Evolutionary conservation across 148 eudicot genomes (phyloP), one percentile per base, ranked within the genome.

Genomic region (Vaccinium macrocarpon): DNA sequence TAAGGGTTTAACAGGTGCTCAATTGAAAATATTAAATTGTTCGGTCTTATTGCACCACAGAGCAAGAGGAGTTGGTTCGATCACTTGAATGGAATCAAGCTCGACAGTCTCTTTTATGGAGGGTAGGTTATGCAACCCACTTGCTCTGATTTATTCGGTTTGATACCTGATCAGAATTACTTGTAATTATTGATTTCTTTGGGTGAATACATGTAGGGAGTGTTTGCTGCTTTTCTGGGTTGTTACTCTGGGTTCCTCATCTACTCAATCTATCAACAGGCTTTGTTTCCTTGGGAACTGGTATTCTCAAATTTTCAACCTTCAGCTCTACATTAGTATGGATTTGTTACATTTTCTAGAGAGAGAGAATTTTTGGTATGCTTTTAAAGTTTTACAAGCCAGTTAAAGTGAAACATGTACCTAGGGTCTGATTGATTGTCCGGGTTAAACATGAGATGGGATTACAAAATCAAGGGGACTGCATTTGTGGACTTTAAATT

Each of bases 61-160:
- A 96, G 82, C 99, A 96, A 82, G 99, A 96, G 83, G 97, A 96
- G 74, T 59, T 96, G 82, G 94, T 96, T 62, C 92, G 97, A 85
- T 93, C 97, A 52, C 66, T 93, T n/a, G 98, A 96, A 81, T 86
- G 66, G 76, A 82, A 78, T 57, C 93, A 89, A 82, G 91, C 93
- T 80, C 92, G 90, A 14, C 98, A 93, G 51, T 93, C 95, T 86
- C 91, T 86, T 50, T 59, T 89, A 32, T 96, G 98, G 98, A 94
- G 94, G 91, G 99, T 96, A 92, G 23, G 57, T 78, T 42, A n/a
- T 70, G 32, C 19, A 13, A 27, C 29, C 7, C 18, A 4, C 25
- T 25, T 78, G 80, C 80, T 5, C n/a, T 56, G 15, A 38, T 80
- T 81, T 29, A 0, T 25, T 51, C 64, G 48, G 76, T 59, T 27